Evolutionary conservation across 2,329 filamentous ascomycete genomes (phyloP), one percentile per base, ranked within the genome.

Genomic region (Hypoxylon rubiginosum): DNA sequence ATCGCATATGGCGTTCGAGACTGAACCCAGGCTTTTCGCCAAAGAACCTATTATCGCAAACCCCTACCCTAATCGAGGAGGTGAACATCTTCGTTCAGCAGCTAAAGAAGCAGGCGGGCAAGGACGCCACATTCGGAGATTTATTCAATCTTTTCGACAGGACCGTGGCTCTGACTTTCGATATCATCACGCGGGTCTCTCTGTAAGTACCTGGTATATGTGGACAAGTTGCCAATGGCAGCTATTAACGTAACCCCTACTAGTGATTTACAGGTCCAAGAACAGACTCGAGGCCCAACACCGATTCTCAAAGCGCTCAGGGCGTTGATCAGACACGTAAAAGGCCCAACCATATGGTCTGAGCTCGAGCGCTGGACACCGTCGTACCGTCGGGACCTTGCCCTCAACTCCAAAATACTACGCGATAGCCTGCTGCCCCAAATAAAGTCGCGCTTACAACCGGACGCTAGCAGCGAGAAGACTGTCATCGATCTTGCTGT

Each of bases 21-120:
- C 34, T 71, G 2, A 68, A 55, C n/a, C 67, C 69, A 0, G 67
- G 61, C 11, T 60, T 71, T 11, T 65, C 60, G 1, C 19, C 28
- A 3, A 21, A 43, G 4, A 60, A 52, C 8, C 11, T 71, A 0
- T 10, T 43, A 3, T 49, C 56, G 1, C 26, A 58, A 2, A 24
- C 61, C 0, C 57, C 56, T 0, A 1, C 46, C 3, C 4, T 68
- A 4, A 21, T 71, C 0, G 61, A 69, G 28, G 67, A 71, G 32
- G 59, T 69, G 8, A 34, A 3, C 3, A 57, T 62, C 1, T 72
- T 72, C 19, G 61, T 28, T 10, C 17, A 56, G 1, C 15, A 58
- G n/a, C 53, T 71, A 1, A 48, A 41, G 45, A 28, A 34, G 1
- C 4, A 26, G n/a, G 67, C 62, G 1, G 67, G 67, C 0, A 11